Conservation (phyloP, 1,284 basidiomycete species). For the Irpex rosettiformis region DNA sequence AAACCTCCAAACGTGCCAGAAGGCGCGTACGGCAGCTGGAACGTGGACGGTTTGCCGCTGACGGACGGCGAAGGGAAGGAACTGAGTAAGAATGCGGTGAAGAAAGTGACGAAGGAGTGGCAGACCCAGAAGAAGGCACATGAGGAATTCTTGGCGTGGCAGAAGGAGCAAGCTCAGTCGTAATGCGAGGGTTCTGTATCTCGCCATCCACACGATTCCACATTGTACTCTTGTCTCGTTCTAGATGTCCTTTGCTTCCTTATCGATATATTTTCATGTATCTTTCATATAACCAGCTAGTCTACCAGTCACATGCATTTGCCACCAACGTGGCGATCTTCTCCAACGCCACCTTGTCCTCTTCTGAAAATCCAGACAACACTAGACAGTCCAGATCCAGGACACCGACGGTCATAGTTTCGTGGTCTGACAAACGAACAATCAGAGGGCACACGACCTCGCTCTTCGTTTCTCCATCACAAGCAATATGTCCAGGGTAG, state of each 20-base stretch:
- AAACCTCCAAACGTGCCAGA: slow-evolving; percentile 74
- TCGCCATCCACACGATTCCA: neutral
- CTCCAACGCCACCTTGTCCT: slow-evolving; percentile 72
- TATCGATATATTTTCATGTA: neutral
- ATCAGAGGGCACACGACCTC: slow-evolving; percentile 83
- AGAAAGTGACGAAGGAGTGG: slow-evolving; percentile 82
- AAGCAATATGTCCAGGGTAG: slow-evolving; percentile 89
- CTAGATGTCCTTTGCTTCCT: neutral
- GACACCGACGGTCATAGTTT: slow-evolving; percentile 59
- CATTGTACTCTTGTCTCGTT: neutral
- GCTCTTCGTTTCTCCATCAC: slow-evolving; percentile 82
- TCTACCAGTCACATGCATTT: slow-evolving; percentile 52
- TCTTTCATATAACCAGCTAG: neutral
- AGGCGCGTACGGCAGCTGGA: slow-evolving; percentile 76
- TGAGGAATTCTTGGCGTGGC: slow-evolving; percentile 69
- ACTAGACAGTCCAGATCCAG: slow-evolving; percentile 83
- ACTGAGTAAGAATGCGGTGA: slow-evolving; percentile 78
- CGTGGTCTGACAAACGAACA: slow-evolving; percentile 27
- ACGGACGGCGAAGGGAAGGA: slow-evolving; percentile 84
- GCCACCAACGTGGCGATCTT: slow-evolving; percentile 64
- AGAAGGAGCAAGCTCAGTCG: slow-evolving; percentile 33
- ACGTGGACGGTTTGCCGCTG: slow-evolving; percentile 81
- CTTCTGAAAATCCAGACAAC: slow-evolving; percentile 67
- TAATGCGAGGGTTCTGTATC: neutral
- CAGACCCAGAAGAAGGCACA: slow-evolving; percentile 77